Evolutionary conservation across 1,284 basidiomycete genomes (phyloP).

Genomic region (Rhodotorula sp.): DNA sequence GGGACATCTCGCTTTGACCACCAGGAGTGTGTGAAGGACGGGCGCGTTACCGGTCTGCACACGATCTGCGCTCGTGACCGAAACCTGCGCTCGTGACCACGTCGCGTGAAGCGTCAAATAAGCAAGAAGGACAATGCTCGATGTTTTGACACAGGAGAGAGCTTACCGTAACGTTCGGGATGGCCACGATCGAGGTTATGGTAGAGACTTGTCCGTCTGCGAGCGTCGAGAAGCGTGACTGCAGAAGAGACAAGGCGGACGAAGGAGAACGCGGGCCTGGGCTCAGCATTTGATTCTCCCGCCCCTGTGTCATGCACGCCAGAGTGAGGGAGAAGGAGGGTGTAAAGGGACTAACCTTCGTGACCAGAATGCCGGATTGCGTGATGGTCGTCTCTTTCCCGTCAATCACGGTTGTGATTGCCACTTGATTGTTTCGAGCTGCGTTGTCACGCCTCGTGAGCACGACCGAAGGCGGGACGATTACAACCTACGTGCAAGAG

Average conservation of each 20-base stretch:
- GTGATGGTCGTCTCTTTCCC: neutral
- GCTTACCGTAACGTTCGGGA: slow-evolving; percentile 18
- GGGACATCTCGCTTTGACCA: too few species aligned
- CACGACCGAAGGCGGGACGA: slow-evolving; percentile 9
- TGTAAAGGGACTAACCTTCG: neutral
- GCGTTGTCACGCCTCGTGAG: neutral
- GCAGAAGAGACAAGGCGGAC: neutral
- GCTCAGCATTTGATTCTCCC: too few species aligned
- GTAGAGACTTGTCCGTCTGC: slow-evolving; percentile 6
- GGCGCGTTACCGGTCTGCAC: slow-evolving; percentile 4
- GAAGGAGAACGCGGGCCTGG: too few species aligned
- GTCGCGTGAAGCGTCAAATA: neutral
- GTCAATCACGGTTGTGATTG: slow-evolving; percentile 3
- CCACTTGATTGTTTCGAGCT: neutral
- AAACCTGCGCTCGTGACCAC: neutral
- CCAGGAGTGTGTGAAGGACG: neutral
- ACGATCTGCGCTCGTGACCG: neutral
- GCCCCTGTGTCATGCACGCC: too few species aligned
- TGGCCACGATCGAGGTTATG: slow-evolving; percentile 4
- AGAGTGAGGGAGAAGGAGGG: too few species aligned
- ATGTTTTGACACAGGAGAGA: too few species aligned
- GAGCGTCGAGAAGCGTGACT: slow-evolving; percentile 7
- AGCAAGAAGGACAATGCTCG: too few species aligned
- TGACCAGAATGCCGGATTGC: neutral
- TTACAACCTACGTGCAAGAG: neutral